Conservation (phyloP, 805 yeast species). For the Saccharomycopsis fodiens region DNA sequence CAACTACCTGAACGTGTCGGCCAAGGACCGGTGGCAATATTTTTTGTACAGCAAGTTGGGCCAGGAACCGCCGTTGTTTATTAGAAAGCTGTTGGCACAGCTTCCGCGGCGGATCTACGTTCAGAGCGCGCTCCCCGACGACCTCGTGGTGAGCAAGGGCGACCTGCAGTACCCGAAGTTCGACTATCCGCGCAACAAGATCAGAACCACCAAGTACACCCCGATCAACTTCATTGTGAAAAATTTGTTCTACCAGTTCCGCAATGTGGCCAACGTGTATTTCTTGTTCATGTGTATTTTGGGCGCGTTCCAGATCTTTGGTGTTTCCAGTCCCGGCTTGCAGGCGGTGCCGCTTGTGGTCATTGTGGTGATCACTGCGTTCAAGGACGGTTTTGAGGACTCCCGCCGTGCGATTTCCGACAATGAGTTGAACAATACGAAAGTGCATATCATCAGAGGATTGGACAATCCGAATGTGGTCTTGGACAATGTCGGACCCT, state of each 20-base stretch:
- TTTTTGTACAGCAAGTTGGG: slow-evolving; percentile 6
- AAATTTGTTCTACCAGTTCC: slow-evolving; percentile 46
- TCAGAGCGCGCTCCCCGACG: slow-evolving; percentile 41
- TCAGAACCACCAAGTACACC: slow-evolving; percentile 57
- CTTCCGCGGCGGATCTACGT: slow-evolving; percentile 36
- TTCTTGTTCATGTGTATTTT: slow-evolving; percentile 47
- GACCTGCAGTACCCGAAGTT: slow-evolving; percentile 26
- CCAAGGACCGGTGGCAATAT: slow-evolving; percentile 6
- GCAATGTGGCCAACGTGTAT: slow-evolving; percentile 53
- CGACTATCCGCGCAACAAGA: slow-evolving; percentile 45
- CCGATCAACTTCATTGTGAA: slow-evolving; percentile 46
- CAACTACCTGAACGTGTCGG: slow-evolving; percentile 12
- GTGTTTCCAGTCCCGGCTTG: slow-evolving; percentile 64
- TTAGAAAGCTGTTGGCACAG: slow-evolving; percentile 5
- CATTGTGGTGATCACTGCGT: slow-evolving; percentile 65
- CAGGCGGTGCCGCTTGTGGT: slow-evolving; percentile 79
- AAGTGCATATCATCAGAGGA: slow-evolving; percentile 49
- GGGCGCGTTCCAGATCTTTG: slow-evolving; percentile 62
- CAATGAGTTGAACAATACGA: slow-evolving; percentile 58
- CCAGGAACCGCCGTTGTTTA: slow-evolving; percentile 9
- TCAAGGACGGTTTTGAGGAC: slow-evolving; percentile 75
- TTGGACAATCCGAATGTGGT: slow-evolving; percentile 51
- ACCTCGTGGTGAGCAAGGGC: slow-evolving; percentile 26
- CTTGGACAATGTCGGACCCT: slow-evolving; percentile 44
- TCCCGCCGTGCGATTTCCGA: slow-evolving; percentile 58